These are phyloP conservation scores for Butyriboletus loyo DNA, from an alignment of 768 basidiomycete species.

Conservation along the genomic window DNA sequence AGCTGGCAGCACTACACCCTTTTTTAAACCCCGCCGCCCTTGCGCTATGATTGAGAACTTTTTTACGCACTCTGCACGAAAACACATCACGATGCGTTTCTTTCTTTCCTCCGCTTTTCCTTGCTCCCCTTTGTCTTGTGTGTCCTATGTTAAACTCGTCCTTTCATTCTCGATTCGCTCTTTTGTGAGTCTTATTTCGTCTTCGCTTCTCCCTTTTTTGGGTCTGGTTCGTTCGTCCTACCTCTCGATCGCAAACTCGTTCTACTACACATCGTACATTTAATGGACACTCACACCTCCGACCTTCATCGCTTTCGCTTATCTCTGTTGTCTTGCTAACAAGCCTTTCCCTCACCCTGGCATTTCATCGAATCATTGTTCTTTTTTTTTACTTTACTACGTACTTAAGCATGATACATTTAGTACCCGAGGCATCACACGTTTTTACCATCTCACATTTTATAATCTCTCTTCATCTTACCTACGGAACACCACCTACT, in stretches of 20 bases:
- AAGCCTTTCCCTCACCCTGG: neutral
- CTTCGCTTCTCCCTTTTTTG: neutral
- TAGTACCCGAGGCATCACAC: neutral
- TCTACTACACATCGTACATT: constrained; percentile 21
- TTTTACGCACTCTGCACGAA: constrained; percentile 25
- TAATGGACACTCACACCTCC: constrained; percentile 16
- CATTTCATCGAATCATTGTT: neutral
- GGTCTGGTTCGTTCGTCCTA: neutral
- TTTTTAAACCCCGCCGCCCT: constrained; percentile 2
- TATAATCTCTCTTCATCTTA: neutral
- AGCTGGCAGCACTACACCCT: neutral
- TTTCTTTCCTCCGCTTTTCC: neutral
- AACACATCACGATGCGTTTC: constrained; percentile 20
- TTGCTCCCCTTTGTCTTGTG: neutral
- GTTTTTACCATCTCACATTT: neutral
- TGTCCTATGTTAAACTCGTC: neutral
- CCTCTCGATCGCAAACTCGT: neutral
- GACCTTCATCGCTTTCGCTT: constrained; percentile 13
- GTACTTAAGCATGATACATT: neutral
- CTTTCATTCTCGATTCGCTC: neutral
- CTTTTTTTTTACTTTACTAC: neutral
- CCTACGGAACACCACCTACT: neutral
- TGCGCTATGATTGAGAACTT: constrained; percentile 18
- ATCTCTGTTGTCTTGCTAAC: constrained; percentile 22
- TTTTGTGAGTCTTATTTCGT: neutral